Base-by-base conservation (phyloP, 1,139 yeast genomes). In the Taphrina flavorubra region DNA sequence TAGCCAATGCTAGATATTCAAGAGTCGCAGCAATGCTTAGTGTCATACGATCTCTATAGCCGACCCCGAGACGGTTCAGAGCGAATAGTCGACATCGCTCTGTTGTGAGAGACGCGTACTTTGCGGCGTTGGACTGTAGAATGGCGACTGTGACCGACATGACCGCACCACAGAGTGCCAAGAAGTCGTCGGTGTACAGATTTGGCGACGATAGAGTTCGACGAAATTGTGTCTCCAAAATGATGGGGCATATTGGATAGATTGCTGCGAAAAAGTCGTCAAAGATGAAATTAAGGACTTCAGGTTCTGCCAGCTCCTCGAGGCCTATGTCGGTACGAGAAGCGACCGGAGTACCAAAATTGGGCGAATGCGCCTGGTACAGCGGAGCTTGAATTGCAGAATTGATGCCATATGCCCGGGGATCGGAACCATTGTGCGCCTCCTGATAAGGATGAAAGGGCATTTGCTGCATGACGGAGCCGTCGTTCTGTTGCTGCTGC, bases 81-180 rank as follows among this genome's bases (percentile, higher is more conserved):
- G 62, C 25, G 20, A 58, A 58, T 10, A 20, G 20, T 2, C 44
- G 46, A 31, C 47, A 25, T 10, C 36, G 25, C 13, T 58, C 62
- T 16, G n/a, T 7, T n/a, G 40, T 44, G 25, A 58, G 40, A 5
- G 47, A 37, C 7, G 49, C 62, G 25, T 58, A 58, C 20, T 31
- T 46, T 6, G 42, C 53, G 2, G 34, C 8, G 25, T 58, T 46
- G 18, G 51, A 44, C 20, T 25, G 42, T 14, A 58, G 53, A 16
- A 51, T 18, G 10, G 62, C 62, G 51, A 58, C 34, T n/a, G 62
- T 58, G n/a, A 44, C 39, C 6, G 47, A 42, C 39, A 58, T 18
- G 10, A 58, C 14, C 18, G 62, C 16, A 6, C 42, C 53, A 16
- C 62, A 58, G 51, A 58, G 62, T 42, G 62, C 62, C 25, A 58